Evolutionary conservation across 495 filamentous ascomycete species (phyloP), one percentile per base, ranked within the genome.

Genomic region (Hyaloscypha variabilis): DNA sequence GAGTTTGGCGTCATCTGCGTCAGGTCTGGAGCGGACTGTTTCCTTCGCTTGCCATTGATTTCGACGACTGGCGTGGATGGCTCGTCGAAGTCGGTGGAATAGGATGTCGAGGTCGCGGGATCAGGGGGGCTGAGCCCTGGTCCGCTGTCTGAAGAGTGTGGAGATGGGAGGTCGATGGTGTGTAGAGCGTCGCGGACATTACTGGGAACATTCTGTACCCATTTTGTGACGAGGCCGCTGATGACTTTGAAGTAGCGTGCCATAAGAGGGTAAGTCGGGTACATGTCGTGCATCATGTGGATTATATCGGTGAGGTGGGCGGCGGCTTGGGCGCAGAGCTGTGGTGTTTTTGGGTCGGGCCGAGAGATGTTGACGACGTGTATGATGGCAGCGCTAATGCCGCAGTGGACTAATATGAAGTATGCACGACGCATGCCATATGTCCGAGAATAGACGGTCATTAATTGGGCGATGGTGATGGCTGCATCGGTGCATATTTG

Each of bases 341-440:
- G 50, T 25, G 19, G 62, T 52, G 3, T 64, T 29, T 2, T 71
- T 63, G 4, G 63, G 24, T 23, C 59, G 24, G 14, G 70, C 67
- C 39, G 39, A 3, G 51, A 54, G 2, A 79, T 52, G 56, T 74
- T 70, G 24, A 75, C 55, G 4, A 79, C 67, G 70, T 77, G 75
- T 55, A 77, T 74, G 30, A 76, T 77, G 42, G 69, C 71, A 6
- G 75, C 67, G n/a, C 74, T 70, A 13, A 76, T 63, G 6, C 74
- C 59, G 31, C 69, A 71, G 52, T 79, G 77, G 6, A 71, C 55
- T 36, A 65, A 51, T 30, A 78, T 60, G 30, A 75, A 58, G 17
- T 67, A 66, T 25, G 67, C 62, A 17, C 65, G 68, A 14, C 68
- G 63, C n/a, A 74, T 58, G 8, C 72, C 71, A 57, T 79, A 79